phyloP scores from a whole-genome alignment of 2,329 filamentous ascomycete species.

The Gaeumannomyces sp. region DNA sequence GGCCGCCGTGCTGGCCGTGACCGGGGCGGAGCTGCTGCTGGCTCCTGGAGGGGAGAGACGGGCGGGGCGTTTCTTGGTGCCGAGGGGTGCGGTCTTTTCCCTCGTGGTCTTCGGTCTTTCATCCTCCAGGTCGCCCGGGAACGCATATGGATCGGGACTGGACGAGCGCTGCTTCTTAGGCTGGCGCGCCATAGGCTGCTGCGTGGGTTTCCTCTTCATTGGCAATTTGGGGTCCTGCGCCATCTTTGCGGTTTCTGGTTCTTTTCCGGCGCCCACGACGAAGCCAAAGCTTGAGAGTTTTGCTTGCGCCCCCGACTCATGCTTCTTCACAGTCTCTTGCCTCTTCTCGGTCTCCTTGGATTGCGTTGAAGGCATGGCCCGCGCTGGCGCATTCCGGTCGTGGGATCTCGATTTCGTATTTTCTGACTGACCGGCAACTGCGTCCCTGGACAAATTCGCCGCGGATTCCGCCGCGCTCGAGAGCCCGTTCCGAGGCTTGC shows the following conservation, averaged over 20 bases:
- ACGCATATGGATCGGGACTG: slow-evolving; percentile 9
- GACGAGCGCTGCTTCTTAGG: slow-evolving; percentile 13
- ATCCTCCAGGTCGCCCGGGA: neutral
- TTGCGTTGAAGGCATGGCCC: neutral
- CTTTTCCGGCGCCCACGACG: neutral
- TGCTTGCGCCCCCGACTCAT: neutral
- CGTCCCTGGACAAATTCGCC: neutral
- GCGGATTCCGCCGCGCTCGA: slow-evolving; percentile 4
- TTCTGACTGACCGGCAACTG: neutral
- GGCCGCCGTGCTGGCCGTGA: neutral
- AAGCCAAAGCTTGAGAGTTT: neutral
- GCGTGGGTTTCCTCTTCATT: slow-evolving; percentile 11
- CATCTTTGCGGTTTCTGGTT: neutral
- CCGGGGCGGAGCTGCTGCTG: too few species aligned
- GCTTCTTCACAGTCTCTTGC: too few species aligned
- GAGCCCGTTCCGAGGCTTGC: slow-evolving; percentile 9
- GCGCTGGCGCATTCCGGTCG: neutral
- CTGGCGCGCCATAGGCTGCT: slow-evolving; percentile 9
- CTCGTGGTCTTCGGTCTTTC: neutral
- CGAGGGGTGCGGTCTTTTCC: neutral
- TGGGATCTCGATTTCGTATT: neutral
- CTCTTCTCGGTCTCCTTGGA: neutral
- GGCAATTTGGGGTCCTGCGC: neutral
- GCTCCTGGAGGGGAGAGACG: neutral
- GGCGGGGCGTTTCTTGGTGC: neutral